phyloP scores from a whole-genome alignment of 192 early-diverging fungal genomes.

The Coemansia javaensis region DNA sequence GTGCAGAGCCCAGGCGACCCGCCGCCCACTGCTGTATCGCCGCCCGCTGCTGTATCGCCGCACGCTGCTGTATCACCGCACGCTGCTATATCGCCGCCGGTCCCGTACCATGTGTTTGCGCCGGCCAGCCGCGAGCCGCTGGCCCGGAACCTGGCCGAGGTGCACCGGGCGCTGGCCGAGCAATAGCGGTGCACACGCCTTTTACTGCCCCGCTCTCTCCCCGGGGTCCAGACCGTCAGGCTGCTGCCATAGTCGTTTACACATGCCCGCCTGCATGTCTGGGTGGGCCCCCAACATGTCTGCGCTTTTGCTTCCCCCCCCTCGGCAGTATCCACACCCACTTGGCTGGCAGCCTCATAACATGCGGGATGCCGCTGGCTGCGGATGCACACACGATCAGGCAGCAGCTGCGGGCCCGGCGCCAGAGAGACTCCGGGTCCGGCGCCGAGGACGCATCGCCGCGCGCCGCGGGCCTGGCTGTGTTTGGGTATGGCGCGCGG shows the following conservation, averaged over 20 bases:
- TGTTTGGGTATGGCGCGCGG: slow-evolving; percentile 28
- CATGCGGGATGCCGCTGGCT: too few relatives aligned
- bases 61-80: too few relatives aligned
- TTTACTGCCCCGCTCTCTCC: not conserved
- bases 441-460: slow-evolving; percentile 1
- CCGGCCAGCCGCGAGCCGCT: slow-evolving; percentile 32
- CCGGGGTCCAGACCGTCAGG: not conserved
- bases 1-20: too few relatives aligned
- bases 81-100: slow-evolving; percentile 40
- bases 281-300: too few relatives aligned
- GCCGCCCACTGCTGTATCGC: too few relatives aligned
- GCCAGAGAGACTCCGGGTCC: not conserved
- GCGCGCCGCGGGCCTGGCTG: not conserved
- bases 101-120: slow-evolving; percentile 44
- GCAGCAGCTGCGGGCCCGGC: not conserved
- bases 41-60: too few relatives aligned
- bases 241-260: too few relatives aligned
- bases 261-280: too few relatives aligned
- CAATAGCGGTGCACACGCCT: not conserved
- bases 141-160: slow-evolving; percentile 20
- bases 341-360: too few relatives aligned
- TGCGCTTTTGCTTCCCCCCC: too few relatives aligned
- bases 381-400: slow-evolving; percentile 2
- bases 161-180: slow-evolving; percentile 8
- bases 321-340: too few relatives aligned